Evolutionary conservation across 805 yeast species (phyloP).

Genomic region (Metschnikowia kofuensis): DNA sequence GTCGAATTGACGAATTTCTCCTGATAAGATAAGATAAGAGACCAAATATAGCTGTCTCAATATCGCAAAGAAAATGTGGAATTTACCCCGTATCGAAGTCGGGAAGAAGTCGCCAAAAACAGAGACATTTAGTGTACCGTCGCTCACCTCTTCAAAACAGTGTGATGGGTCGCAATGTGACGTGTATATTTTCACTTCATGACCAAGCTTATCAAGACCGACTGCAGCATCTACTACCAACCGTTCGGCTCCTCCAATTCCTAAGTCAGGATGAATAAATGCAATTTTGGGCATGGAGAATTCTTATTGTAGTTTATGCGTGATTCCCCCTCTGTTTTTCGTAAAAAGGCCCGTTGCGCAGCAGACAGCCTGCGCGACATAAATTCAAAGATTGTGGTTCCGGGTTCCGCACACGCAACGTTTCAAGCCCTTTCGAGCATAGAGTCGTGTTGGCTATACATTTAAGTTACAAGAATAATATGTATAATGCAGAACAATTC

Average conservation of each 20-base stretch:
- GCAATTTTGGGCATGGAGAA: slow-evolving; percentile 50
- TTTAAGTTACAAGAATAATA: no score
- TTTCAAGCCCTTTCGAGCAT: no score
- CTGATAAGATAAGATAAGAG: slow-evolving; percentile 41
- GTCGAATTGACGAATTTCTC: slow-evolving; percentile 55
- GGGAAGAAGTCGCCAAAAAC: slow-evolving; percentile 88
- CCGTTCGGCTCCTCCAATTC: slow-evolving; percentile 97
- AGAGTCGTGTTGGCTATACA: no score
- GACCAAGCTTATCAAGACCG: slow-evolving; percentile 63
- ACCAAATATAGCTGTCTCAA: slow-evolving; percentile 75
- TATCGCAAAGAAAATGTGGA: slow-evolving; percentile 79
- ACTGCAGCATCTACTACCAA: slow-evolving; percentile 95
- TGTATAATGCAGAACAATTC: no score
- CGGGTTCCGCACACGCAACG: no score
- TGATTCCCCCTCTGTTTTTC: no score
- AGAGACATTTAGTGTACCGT: slow-evolving; percentile 53
- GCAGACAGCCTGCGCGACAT: no score
- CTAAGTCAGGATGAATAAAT: slow-evolving; percentile 92
- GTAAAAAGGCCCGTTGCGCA: no score
- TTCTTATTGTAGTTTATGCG: no score
- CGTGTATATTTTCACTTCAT: slow-evolving; percentile 69
- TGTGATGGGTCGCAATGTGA: slow-evolving; percentile 87
- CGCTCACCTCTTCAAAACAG: slow-evolving; percentile 85
- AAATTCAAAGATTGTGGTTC: no score
- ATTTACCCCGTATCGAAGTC: slow-evolving; percentile 57